Evolutionary conservation across 768 basidiomycete genomes (phyloP), one percentile per base, ranked within the genome.

Genomic region (Tephrocybe sp.): DNA sequence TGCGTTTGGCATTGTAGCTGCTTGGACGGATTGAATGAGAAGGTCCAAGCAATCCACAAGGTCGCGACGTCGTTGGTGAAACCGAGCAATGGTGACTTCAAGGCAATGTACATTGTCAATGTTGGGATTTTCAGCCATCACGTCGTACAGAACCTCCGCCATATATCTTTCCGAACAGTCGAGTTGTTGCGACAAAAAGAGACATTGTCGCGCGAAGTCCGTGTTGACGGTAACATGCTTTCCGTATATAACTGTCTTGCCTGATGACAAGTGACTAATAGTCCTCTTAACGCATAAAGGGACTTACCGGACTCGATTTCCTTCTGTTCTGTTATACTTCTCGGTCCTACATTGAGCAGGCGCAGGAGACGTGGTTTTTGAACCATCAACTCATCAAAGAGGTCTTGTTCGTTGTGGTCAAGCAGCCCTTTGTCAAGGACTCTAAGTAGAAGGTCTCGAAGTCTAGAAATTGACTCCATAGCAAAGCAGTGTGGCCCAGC

Each of bases 111-210:
- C 74, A 4, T 80, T 69, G 3, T 67, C 71, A 13, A 86, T 69
- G 54, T 90, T 89, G 0, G 89, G 85, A 59, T 84, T 83, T 51
- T 76, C 69, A 1, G 76, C 58, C 69, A 85, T 84, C 34, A 87
- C 74, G 18, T 77, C 68, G 50, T 87, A 81, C 38, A 92, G 72
- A 15, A 92, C 77, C 18, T 74, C 74, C 4, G 92, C 89, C 43
- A 85, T 69, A 66, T 89, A 84, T 57, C 85, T 82, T 69, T 96
- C 93, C 11, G 93, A 95, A 56, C 83, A 83, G 59, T 82, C 77
- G 45, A 97, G 84, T 47, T 90, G 82, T 61, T 88, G 83, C 0
- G 93, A 82, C 47, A 95, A 79, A 66, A 91, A 89, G 47, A 89
- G 65, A 47, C 77, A 81, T 64, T 90, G 90, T 42, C 79, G 82